Conservation (phyloP, 2,329 filamentous ascomycete genomes). For the Ascochyta viciae-villosae region DNA sequence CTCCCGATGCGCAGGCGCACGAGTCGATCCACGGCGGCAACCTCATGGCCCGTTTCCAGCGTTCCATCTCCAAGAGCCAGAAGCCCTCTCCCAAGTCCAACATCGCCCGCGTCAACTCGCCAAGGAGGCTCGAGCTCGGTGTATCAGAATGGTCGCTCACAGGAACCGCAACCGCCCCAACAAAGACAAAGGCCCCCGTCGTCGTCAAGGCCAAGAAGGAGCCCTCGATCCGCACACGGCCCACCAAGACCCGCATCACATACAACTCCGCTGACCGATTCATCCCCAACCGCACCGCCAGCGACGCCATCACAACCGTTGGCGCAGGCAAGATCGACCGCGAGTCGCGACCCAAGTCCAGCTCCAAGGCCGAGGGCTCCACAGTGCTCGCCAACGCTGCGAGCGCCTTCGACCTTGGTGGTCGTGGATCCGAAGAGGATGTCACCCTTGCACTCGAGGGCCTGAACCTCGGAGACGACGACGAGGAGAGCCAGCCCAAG, state of each 20-base stretch:
- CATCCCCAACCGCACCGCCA: slow-evolving; percentile 91
- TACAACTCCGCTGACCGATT: slow-evolving; percentile 86
- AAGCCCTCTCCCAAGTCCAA: slow-evolving; percentile 96
- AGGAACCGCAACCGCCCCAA: slow-evolving; percentile 74
- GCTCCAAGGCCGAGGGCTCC: slow-evolving; percentile 73
- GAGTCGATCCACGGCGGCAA: slow-evolving; percentile 79
- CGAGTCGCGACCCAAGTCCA: slow-evolving; percentile 68
- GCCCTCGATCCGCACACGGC: slow-evolving; percentile 38
- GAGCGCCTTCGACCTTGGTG: slow-evolving; percentile 68
- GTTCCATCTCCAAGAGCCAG: slow-evolving; percentile 68
- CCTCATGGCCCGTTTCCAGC: slow-evolving; percentile 79
- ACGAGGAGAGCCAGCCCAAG: slow-evolving; percentile 67
- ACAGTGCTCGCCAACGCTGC: slow-evolving; percentile 78
- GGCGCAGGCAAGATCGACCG: slow-evolving; percentile 82
- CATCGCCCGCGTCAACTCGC: slow-evolving; percentile 79
- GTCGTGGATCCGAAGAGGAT: slow-evolving; percentile 72
- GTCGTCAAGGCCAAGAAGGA: slow-evolving; percentile 51
- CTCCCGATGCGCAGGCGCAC: slow-evolving; percentile 56
- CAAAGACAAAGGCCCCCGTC: slow-evolving; percentile 58
- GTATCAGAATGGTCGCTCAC: slow-evolving; percentile 92
- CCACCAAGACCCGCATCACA: slow-evolving; percentile 49
- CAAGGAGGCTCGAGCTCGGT: slow-evolving; percentile 86
- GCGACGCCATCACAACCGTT: slow-evolving; percentile 83
- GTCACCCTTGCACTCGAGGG: slow-evolving; percentile 77
- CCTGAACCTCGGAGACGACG: slow-evolving; percentile 77